Percentiles rank a stretch among this genome's conserved stretches.
Conservation (phyloP, 441 rosid genomes). For the Brassica balearica region DNA sequence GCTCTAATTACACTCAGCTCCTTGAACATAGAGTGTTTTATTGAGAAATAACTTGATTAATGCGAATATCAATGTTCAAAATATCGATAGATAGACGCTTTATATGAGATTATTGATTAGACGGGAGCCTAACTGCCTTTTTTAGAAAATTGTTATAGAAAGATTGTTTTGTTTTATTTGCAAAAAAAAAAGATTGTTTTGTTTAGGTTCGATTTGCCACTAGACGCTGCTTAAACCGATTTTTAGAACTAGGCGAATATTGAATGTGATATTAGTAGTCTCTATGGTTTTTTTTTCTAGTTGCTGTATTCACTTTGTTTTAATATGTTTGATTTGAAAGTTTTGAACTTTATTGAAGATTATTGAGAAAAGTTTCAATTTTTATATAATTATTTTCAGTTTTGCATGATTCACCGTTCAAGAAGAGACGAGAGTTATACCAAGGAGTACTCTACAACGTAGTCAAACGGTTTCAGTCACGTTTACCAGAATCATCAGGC, state of each 20-base stretch:
- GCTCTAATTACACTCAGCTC: conserved; percentile 12
- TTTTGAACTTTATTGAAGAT: conserved; percentile 24
- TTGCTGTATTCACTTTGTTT: background rate
- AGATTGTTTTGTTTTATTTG: no score
- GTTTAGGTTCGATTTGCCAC: no score
- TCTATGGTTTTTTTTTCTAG: background rate
- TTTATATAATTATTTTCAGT: conserved; percentile 39
- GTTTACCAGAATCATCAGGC: conserved; percentile 49
- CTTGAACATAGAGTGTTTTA: background rate
- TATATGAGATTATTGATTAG: no score
- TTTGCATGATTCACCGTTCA: conserved; percentile 43
- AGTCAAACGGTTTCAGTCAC: conserved; percentile 55
- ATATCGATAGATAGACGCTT: no score
- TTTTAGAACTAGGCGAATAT: background rate
- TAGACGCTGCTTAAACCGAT: no score
- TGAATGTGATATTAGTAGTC: background rate
- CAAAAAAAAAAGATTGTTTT: no score
- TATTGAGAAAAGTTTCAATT: conserved; percentile 4
- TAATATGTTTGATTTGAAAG: background rate
- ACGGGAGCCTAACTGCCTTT: no score
- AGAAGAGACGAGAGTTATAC: conserved; percentile 48
- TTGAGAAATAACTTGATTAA: background rate
- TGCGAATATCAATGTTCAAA: no score
- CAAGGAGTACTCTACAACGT: conserved; percentile 50
- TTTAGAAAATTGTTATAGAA: no score